Evolutionary conservation across 345 rosid genomes (phyloP), one percentile per base, ranked within the genome.

Genomic region (Bruguiera sexangula): DNA sequence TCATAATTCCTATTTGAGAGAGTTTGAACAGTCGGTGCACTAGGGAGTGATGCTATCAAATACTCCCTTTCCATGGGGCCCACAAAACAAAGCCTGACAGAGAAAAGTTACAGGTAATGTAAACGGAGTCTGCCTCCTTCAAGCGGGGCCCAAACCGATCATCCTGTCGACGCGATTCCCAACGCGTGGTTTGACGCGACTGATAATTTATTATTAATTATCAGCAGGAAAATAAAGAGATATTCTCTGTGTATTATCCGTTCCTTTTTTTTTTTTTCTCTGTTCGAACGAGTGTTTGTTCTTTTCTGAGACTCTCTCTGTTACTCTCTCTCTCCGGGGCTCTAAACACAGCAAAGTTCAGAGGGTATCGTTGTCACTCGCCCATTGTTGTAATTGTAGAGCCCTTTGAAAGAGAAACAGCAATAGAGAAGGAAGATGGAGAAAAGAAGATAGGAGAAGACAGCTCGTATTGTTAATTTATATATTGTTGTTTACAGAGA

Each of bases 231-330:
- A 43, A 43, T 43, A 43, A 22, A 55, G 27, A 24, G 31, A 59
- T 58, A 18, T 67, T 59, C 65, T 52, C 50, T 7, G 37, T 34
- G 37, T 61, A 72, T 73, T 79, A 79, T 82, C 82, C 78, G 79
- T 21, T 71, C 69, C 69, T 1, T 75, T 69, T 78, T 68, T 69
- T 78, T 68, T 46, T 43, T 73, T 72, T 51, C 32, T 27, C 20
- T 8, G 10, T 36, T 55, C 9, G 22, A n/a, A 2, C 15, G 3
- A 22, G 24, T 55, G 29, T 55, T 55, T 55, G 16, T 56, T 56
- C 29, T 56, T 56, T 56, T 24, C 16, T 56, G 6, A 6, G 29
- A 15, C 29, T 22, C 58, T 15, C 24, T n/a, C 26, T 10, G 16
- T 26, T 66, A 66, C 69, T 78, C 75, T 78, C 62, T 62, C 58